Percentiles rank a stretch among this genome's conserved stretches.
Conservation (phyloP, 108 stramenopile genomes). For the Cylindrotheca fusiformis region DNA sequence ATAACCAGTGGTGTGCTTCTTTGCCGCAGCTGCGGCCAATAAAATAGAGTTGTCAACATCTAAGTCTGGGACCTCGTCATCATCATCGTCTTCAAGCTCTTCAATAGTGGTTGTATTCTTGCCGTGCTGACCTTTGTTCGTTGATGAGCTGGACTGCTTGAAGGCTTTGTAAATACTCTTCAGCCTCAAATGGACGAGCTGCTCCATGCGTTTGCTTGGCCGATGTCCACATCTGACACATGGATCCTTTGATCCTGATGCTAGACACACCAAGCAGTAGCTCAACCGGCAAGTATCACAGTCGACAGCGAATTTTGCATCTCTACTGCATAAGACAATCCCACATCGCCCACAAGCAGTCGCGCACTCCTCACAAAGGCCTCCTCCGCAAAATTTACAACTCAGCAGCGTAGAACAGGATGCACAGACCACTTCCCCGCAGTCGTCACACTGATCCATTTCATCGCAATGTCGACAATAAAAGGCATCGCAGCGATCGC, state of each 20-base stretch:
- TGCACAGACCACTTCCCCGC: constrained; percentile 88
- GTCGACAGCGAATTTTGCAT: constrained; percentile 94
- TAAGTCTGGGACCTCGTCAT: constrained; percentile 3
- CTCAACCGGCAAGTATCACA: constrained; percentile 89
- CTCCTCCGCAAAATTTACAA: constrained; percentile 92
- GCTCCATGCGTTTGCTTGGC: constrained; percentile 88
- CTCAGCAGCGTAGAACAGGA: constrained; percentile 82
- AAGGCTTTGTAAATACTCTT: constrained; percentile 94
- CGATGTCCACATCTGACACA: constrained; percentile 88
- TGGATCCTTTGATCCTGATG: constrained; percentile 84
- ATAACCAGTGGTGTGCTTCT: background rate
- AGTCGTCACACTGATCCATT: constrained; percentile 95
- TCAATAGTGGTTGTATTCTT: constrained; percentile 21
- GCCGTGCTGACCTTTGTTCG: background rate
- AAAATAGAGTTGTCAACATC: background rate
- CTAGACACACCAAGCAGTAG: constrained; percentile 89
- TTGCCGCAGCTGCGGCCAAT: background rate
- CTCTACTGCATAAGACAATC: constrained; percentile 86
- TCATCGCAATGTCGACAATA: constrained; percentile 87
- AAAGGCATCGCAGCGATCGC: constrained; percentile 92
- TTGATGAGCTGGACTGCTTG: constrained; percentile 55
- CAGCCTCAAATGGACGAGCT: constrained; percentile 86
- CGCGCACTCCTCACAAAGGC: constrained; percentile 91
- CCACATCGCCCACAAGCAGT: constrained; percentile 92
- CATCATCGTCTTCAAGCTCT: constrained; percentile 15